Percentiles rank a stretch among this genome's conserved stretches.
phyloP scores from a whole-genome alignment of 2,329 filamentous ascomycete genomes.

The Cladosporium oxysporum region DNA sequence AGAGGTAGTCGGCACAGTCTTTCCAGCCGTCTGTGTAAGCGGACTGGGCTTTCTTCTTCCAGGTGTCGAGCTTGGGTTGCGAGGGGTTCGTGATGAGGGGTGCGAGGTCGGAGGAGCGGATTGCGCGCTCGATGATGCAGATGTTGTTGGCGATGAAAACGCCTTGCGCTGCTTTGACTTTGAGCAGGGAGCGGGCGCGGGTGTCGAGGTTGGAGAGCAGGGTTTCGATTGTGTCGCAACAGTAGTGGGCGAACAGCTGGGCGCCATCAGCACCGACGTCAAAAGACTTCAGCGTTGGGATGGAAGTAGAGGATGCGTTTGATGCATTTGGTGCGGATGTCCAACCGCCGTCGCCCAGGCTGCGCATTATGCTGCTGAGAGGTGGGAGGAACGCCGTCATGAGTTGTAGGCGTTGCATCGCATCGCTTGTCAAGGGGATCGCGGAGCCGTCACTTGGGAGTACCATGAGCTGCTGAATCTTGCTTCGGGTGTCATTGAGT shows the following conservation, averaged over 20 bases:
- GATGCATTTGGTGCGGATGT: conserved; percentile 53
- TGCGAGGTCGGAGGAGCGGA: conserved; percentile 76
- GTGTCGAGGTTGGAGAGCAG: conserved; percentile 74
- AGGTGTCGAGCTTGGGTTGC: conserved; percentile 67
- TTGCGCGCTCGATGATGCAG: conserved; percentile 79
- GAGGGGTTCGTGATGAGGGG: conserved; percentile 58
- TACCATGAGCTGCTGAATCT: conserved; percentile 63
- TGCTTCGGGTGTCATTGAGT: conserved; percentile 77
- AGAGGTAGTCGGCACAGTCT: conserved; percentile 78
- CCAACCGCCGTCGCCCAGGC: conserved; percentile 92
- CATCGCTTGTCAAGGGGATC: conserved; percentile 76
- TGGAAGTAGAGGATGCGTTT: conserved; percentile 59
- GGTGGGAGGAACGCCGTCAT: conserved; percentile 86
- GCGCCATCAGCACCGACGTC: conserved; percentile 87
- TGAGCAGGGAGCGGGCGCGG: conserved; percentile 71
- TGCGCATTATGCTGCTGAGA: conserved; percentile 86
- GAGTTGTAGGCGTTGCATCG: conserved; percentile 80
- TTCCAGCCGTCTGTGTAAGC: conserved; percentile 86
- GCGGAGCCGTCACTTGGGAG: conserved; percentile 78
- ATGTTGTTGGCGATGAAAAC: conserved; percentile 91
- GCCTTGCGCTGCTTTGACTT: conserved; percentile 75
- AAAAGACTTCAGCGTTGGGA: conserved; percentile 73
- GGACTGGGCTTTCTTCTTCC: conserved; percentile 82
- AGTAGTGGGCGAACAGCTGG: conserved; percentile 87
- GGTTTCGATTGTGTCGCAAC: conserved; percentile 81